Percentiles rank a stretch among this genome's conserved stretches.
phyloP scores from a whole-genome alignment of 2,329 filamentous ascomycete species.

The Fusarium odoratissimum region DNA sequence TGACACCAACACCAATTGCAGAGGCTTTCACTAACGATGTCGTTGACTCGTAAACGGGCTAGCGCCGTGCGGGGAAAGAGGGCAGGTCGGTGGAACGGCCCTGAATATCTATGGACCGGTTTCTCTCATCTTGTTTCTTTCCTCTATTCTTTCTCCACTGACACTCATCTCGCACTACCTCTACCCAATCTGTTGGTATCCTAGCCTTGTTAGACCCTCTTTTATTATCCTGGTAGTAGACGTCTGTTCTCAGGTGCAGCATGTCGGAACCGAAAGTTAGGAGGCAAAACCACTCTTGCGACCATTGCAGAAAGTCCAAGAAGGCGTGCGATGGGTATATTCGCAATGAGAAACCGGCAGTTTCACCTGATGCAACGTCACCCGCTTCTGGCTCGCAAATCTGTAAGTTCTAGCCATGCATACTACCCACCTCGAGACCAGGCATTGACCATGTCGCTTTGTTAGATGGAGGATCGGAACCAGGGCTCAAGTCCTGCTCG shows the following conservation, averaged over 20 bases:
- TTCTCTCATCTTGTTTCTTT: background rate
- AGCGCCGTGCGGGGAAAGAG: constrained; percentile 1
- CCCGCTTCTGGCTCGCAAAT: background rate
- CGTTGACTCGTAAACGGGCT: background rate
- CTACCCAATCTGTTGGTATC: background rate
- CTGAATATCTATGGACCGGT: background rate
- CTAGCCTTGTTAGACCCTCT: background rate
- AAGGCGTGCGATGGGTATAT: background rate
- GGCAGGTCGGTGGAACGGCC: background rate
- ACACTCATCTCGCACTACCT: background rate
- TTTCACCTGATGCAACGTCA: background rate
- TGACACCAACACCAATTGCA: background rate
- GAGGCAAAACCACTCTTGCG: background rate
- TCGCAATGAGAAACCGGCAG: background rate
- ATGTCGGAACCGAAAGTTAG: background rate
- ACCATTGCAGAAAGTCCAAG: background rate
- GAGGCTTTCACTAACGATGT: background rate
- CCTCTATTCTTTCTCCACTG: constrained; percentile 1
- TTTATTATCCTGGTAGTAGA: background rate
- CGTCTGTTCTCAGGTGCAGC: background rate
- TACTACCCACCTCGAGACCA: rapidly evolving
- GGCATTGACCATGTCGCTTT: background rate
- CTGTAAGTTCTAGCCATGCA: background rate
- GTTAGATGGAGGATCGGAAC: background rate
- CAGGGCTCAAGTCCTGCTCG: background rate